Percentiles rank a stretch among this genome's conserved stretches.
These are phyloP conservation scores for Acer yangbiense DNA, from an alignment of 345 rosid genomes.

Conservation along the genomic window DNA sequence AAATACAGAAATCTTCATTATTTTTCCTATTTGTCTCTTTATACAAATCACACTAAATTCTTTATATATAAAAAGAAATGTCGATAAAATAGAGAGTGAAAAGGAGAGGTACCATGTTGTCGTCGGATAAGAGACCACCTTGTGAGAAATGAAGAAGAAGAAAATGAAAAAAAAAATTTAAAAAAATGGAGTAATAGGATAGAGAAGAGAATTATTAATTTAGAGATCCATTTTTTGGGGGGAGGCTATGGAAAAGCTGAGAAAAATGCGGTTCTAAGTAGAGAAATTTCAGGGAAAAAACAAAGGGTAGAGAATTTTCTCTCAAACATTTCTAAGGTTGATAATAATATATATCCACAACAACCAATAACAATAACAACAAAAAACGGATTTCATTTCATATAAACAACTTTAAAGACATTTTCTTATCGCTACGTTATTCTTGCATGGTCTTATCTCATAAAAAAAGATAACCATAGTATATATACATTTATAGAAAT, in stretches of 20 bases:
- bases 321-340: conserved; percentile 15
- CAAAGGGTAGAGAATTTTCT: conserved; percentile 34
- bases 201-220: conserved; percentile 3
- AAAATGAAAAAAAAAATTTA: conserved; percentile 30
- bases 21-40: background rate
- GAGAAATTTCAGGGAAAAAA: conserved; percentile 45
- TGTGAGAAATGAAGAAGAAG: conserved; percentile 30
- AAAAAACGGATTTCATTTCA: background rate
- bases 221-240: conserved; percentile 60
- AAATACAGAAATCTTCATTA: background rate
- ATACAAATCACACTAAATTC: background rate
- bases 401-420: background rate
- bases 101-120: conserved; percentile 53
- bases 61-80: background rate
- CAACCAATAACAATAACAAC: background rate
- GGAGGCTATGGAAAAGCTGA: conserved; percentile 23
- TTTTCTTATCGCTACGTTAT: no score
- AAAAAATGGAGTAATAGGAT: conserved; percentile 17
- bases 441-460: no score
- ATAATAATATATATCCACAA: conserved; percentile 9
- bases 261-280: conserved; percentile 33
- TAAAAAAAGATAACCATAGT: no score
- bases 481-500: no score
- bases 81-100: background rate
- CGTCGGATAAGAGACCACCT: conserved; percentile 27